Percentiles rank a stretch among this genome's conserved stretches.
Evolutionary conservation across 1,284 basidiomycete species (phyloP).

Genomic region (Ceratobasidium theobromae): DNA sequence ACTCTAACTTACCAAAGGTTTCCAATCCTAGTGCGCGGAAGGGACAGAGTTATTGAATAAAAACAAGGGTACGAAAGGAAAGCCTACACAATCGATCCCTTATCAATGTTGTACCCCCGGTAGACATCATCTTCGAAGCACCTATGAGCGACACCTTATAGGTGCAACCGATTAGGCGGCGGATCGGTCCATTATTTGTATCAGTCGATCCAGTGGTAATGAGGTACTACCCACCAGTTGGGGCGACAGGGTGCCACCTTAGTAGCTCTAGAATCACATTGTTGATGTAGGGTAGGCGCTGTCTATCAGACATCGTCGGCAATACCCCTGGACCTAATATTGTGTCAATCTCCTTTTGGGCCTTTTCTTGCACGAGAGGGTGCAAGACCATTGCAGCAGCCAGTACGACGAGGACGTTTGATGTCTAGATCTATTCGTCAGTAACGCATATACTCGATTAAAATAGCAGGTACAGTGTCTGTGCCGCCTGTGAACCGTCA

Average conservation of each 20-base stretch:
- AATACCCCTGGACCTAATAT: slow-evolving; percentile 25
- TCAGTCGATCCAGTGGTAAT: no score
- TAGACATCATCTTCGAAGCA: slow-evolving; percentile 5
- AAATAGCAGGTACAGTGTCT: not conserved
- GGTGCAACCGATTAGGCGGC: no score
- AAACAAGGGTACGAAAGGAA: no score
- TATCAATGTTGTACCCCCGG: slow-evolving; percentile 6
- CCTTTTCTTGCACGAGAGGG: slow-evolving; percentile 32
- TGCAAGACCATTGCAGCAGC: slow-evolving; percentile 22
- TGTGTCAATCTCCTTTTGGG: slow-evolving; percentile 34
- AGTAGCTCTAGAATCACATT: slow-evolving; percentile 29
- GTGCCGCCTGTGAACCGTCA: not conserved
- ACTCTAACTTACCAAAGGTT: not conserved
- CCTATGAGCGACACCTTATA: not conserved
- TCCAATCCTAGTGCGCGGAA: not conserved
- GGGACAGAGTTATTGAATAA: not conserved
- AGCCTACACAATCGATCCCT: slow-evolving; percentile 15
- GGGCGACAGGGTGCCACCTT: slow-evolving; percentile 27
- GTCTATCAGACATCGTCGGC: slow-evolving; percentile 29
- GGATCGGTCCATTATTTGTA: no score
- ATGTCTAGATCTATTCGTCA: not conserved
- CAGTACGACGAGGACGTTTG: slow-evolving; percentile 17
- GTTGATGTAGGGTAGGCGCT: slow-evolving; percentile 31
- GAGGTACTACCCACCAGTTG: slow-evolving; percentile 18
- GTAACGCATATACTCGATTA: not conserved